Conservation (phyloP, 768 basidiomycete species). For the Rhodotorula taiwanensis region DNA sequence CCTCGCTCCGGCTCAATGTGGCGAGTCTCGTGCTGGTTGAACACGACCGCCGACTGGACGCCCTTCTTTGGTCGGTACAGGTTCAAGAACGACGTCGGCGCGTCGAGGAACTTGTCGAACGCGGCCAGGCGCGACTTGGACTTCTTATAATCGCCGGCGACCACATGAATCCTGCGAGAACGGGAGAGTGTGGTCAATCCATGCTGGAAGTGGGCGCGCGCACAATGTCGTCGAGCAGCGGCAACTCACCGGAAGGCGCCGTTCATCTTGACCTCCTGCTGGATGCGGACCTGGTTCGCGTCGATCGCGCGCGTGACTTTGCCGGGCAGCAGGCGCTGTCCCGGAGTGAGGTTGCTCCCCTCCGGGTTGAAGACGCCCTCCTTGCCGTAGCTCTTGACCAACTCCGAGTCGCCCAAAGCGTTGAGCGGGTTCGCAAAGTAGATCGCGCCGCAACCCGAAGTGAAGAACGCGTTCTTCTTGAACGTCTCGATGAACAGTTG, state of each 20-base stretch:
- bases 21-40: conserved; percentile 28
- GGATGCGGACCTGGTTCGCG: conserved; percentile 40
- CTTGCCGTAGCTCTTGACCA: conserved; percentile 36
- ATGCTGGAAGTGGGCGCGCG: too few species aligned
- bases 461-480: conserved; percentile 42
- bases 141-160: conserved; percentile 29
- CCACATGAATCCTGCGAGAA: conserved; percentile 35
- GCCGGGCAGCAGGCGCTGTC: conserved; percentile 40
- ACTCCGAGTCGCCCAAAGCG: conserved; percentile 36
- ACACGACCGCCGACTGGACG: conserved; percentile 31
- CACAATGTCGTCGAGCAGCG: too few species aligned
- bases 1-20: conserved; percentile 31
- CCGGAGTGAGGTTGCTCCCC: conserved; percentile 35
- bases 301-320: conserved; percentile 40
- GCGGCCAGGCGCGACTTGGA: conserved; percentile 22
- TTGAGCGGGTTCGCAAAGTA: conserved; percentile 39
- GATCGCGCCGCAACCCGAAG: conserved; percentile 40
- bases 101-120: conserved; percentile 32
- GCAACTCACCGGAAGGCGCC: conserved; percentile 37
- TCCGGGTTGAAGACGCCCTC: conserved; percentile 39
- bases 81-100: conserved; percentile 39
- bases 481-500: conserved; percentile 40
- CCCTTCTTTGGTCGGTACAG: conserved; percentile 34
- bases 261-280: conserved; percentile 42
- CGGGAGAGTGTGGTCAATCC: too few species aligned